A percentile compares a stretch with the other conserved stretches of the same genome.
These are phyloP conservation scores for Solanum hybrid DNA, from an alignment of 305 asterid genomes.

Conservation along the genomic window DNA sequence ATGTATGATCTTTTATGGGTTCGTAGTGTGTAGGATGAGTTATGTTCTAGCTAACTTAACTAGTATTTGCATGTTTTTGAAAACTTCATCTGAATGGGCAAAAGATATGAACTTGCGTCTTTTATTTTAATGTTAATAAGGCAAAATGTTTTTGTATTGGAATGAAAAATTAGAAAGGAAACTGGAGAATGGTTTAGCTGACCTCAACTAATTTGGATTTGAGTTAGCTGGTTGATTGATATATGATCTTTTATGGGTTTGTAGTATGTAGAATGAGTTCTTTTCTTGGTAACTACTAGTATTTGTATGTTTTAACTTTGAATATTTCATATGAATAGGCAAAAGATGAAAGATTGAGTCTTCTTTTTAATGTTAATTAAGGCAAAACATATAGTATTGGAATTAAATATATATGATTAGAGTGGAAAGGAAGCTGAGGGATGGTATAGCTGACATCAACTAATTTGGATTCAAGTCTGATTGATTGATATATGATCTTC, in stretches of 20 bases:
- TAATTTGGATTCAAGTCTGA: not conserved
- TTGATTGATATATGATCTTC: not conserved
- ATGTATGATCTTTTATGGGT: not conserved
- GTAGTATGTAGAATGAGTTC: not conserved
- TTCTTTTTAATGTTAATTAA: not conserved
- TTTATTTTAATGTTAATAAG: not conserved
- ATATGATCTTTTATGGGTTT: not conserved
- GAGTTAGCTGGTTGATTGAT: not conserved
- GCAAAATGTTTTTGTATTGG: not conserved
- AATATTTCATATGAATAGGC: not conserved
- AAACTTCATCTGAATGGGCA: not conserved
- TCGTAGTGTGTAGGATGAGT: not conserved
- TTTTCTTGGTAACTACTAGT: not conserved
- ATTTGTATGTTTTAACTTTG: not conserved
- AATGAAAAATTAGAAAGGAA: not conserved
- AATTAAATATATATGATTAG: not conserved
- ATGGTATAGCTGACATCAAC: not conserved
- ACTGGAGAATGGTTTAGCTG: not conserved
- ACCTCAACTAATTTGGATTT: not conserved
- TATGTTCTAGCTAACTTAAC: not conserved
- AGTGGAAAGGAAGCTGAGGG: not conserved
- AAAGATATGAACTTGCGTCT: not conserved
- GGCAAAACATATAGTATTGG: not conserved
- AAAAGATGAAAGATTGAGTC: not conserved
- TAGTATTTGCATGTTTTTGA: not conserved